Base-by-base conservation (phyloP, 352 stramenopile genomes). In the Phytophthora hibernalis region DNA sequence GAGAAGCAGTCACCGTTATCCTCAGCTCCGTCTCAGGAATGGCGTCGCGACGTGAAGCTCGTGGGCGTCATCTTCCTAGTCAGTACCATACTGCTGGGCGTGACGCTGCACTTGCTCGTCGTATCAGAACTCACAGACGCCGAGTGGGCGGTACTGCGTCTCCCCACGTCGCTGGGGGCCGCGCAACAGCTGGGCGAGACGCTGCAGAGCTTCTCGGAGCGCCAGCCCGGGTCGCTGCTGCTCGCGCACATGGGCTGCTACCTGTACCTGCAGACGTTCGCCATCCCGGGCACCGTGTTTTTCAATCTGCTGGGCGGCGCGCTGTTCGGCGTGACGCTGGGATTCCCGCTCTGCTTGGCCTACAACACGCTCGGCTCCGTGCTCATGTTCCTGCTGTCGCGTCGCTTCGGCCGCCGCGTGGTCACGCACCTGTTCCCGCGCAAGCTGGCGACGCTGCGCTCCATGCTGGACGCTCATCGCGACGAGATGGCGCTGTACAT, bases 311-410 rank as follows among this genome's bases (percentile, higher is more conserved):
- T 94, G 22, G 82, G 82, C 24, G 86, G 86, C 5, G 86, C 86
- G 43, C 65, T 94, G 40, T 92, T 92, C 51, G 86, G 86, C 38
- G 70, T 94, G 26, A 58, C 70, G n/a, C 45, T 80, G 20, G 86
- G 86, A 15, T 94, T 92, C 57, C 86, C 86, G 20, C 68, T 94
- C 5, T 94, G 86, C 38, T 66, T 94, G 31, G 56, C 69, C n/a
- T 94, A 92, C 78, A 94, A 94, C 63, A 94, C 86, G 13, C 51
- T 92, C 44, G 86, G 86, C 24, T 92, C 83, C 0, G 79, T 89
- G 30, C 74, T 91, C 54, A 92, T 94, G 83, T 94, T 79, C 61
- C 55, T 91, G 18, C 61, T 94, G 40, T 94, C 86, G 12, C 65
- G 73, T 21, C 66, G 66, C 44, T 87, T 91, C 16, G 86, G 86